Evolutionary conservation across 306 rosid genomes (phyloP).

Genomic region (Vachellia collinsii): DNA sequence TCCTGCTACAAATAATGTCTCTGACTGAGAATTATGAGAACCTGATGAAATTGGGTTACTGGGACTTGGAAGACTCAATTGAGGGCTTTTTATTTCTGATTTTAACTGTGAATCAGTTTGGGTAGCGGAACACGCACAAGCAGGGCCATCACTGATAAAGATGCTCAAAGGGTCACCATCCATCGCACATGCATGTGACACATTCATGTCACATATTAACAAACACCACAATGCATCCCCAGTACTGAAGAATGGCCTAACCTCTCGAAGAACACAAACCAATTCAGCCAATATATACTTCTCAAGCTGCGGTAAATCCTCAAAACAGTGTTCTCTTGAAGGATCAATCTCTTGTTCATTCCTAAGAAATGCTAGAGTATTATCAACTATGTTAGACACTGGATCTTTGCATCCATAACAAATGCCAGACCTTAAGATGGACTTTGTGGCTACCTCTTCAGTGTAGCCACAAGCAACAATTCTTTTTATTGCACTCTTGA

Average conservation of each 20-base stretch:
- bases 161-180: conserved; percentile 56
- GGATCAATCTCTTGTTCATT: conserved; percentile 80
- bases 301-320: conserved; percentile 80
- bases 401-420: conserved; percentile 88
- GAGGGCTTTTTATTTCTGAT: conserved; percentile 54
- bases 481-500: conserved; percentile 77
- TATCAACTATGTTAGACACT: conserved; percentile 80
- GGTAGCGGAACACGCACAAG: conserved; percentile 47
- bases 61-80: conserved; percentile 60
- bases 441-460: conserved; percentile 77
- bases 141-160: conserved; percentile 47
- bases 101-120: conserved; percentile 55
- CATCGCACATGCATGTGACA: conserved; percentile 90
- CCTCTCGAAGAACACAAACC: conserved; percentile 88
- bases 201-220: conserved; percentile 83
- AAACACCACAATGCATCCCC: conserved; percentile 99
- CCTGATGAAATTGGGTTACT: conserved; percentile 45
- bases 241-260: conserved; percentile 80
- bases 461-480: conserved; percentile 71
- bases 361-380: conserved; percentile 70
- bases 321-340: conserved; percentile 74
- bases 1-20: conserved; percentile 45
- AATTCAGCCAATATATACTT: conserved; percentile 84
- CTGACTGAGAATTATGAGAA: conserved; percentile 53
- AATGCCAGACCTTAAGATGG: conserved; percentile 78